Conservation (phyloP, 371 early-diverging fungal genomes). For the Basidiobolus meristosporus region DNA sequence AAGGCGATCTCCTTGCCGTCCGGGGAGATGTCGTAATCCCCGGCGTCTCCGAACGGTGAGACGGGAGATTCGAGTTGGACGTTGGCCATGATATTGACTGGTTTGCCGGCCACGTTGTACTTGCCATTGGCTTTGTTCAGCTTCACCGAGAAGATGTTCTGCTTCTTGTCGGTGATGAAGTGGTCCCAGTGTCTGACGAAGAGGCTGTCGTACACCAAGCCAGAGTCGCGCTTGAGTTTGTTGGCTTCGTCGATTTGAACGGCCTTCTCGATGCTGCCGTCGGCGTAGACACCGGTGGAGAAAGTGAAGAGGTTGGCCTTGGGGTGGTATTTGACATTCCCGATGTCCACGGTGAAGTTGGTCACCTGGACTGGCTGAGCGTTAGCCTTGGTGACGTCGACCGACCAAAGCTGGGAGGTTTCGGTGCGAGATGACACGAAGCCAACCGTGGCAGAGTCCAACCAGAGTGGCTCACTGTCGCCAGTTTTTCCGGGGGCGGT, state of each 20-base stretch:
- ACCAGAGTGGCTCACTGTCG: too few relatives aligned
- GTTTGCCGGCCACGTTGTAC: neutral
- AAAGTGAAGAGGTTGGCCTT: too few relatives aligned
- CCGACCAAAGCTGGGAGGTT: too few relatives aligned
- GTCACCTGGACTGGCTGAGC: too few relatives aligned
- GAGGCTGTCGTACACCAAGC: constrained; percentile 28
- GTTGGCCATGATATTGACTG: neutral
- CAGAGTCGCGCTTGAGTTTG: constrained; percentile 12
- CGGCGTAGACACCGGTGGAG: too few relatives aligned
- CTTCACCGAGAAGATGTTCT: constrained; percentile 8
- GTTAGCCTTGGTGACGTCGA: too few relatives aligned
- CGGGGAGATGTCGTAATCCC: constrained; percentile 34
- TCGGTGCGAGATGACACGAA: too few relatives aligned
- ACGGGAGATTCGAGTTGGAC: constrained; percentile 18
- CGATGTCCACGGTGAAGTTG: too few relatives aligned
- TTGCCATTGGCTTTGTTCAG: neutral
- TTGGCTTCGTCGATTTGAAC: neutral
- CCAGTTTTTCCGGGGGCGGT: too few relatives aligned
- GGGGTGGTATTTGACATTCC: too few relatives aligned
- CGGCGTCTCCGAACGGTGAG: constrained; percentile 34
- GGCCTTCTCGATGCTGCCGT: too few relatives aligned
- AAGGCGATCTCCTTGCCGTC: constrained; percentile 41
- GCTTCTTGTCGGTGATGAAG: constrained; percentile 22
- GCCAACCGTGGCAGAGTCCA: too few relatives aligned
- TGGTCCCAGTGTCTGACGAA: constrained; percentile 60